Base-by-base conservation (phyloP, 1,284 basidiomycete genomes). In the Pseudozyma sp. region DNA sequence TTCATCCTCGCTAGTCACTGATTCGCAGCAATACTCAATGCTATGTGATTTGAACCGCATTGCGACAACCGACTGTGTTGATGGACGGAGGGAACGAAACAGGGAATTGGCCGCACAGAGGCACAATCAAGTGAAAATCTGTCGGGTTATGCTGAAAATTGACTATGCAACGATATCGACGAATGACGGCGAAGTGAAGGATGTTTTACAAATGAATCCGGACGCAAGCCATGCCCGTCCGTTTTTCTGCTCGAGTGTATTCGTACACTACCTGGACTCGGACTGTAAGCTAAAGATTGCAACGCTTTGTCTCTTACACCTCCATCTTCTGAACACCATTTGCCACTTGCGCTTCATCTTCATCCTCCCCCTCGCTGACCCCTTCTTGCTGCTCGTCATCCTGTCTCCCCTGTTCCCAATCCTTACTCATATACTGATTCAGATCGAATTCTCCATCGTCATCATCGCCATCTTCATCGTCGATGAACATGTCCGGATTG, bases 401-500 rank as follows among this genome's bases (percentile, higher is more conserved):
- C 53, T 80, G 78, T 19, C 81, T 69, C 3, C 69, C 80, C 44
- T 82, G 82, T 51, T 80, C 70, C 79, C 79, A 83, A 43, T 70
- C 77, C 38, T 67, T 65, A n/a, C 52, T 73, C 67, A 81, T 79
- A 62, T 83, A 83, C 49, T 71, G 64, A 45, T 70, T 51, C 61
- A 83, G 66, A 59, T 83, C 82, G 52, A 82, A 70, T 59, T 77
- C 55, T 3, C 62, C 71, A 18, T 69, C 80, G 48, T 74, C 80
- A 43, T 91, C 67, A 8, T 87, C 90, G 7, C 91, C 93, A 14
- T 81, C 85, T 2, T 80, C 83, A 0, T 81, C 83, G 79, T 95
- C 94, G 76, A 90, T 90, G 87, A 96, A 94, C 91, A 96, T 92
- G 82, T 98, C 93, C 16, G 94, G 93, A 85, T 97, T 95, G 89